Conservation (phyloP, 139 green algal genomes). For the Coelastrella sp. region DNA sequence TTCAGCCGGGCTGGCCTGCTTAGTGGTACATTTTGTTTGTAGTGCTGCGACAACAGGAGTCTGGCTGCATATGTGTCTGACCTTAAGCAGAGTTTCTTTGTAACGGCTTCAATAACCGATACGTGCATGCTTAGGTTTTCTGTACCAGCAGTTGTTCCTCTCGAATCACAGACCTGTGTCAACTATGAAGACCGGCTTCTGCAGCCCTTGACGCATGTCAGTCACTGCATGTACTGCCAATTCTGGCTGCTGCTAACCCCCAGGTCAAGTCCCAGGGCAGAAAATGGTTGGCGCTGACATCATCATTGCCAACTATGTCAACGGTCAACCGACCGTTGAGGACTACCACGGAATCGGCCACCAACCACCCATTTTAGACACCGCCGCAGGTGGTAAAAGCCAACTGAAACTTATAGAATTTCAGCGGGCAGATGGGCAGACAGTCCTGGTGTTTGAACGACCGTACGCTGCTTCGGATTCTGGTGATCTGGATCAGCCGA, state of each 20-base stretch:
- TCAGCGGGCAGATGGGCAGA: conserved; percentile 1
- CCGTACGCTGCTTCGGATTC: not conserved
- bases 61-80: too few species aligned
- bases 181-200: too few species aligned
- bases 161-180: too few species aligned
- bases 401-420: not conserved
- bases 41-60: too few species aligned
- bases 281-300: conserved; percentile 58
- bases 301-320: conserved; percentile 24
- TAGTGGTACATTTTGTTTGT: too few species aligned
- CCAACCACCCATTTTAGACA: not conserved
- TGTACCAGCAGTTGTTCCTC: too few species aligned
- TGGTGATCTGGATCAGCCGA: not conserved
- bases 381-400: not conserved
- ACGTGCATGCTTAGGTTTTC: too few species aligned
- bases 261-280: not conserved
- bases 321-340: not conserved
- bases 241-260: not conserved
- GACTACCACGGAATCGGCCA: conserved; percentile 11
- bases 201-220: too few species aligned
- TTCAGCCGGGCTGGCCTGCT: too few species aligned
- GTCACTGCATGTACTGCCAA: too few species aligned
- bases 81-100: too few species aligned
- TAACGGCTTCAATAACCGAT: too few species aligned
- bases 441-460: not conserved